Base-by-base conservation (phyloP, 2,329 filamentous ascomycete genomes). In the Sclerotinia spermophila region DNA sequence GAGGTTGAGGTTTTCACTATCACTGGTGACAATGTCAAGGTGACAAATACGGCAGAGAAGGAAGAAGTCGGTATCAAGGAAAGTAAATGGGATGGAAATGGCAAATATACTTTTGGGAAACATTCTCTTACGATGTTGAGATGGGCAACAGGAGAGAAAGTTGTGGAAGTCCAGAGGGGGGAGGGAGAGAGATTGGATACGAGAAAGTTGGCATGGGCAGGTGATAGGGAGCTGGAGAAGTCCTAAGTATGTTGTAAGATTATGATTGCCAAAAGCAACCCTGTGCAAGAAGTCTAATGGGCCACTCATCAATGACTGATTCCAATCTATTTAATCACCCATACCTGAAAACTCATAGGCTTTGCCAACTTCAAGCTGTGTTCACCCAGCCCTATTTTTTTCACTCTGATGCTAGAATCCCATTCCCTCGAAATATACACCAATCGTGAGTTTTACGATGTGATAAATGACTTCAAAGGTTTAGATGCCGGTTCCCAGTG, bases 111-210 rank as follows among this genome's bases (percentile, higher is more conserved):
- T 2, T 94, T 94, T 80, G 83, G 84, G 1, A 92, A 89, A 82
- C 87, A 90, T 78, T 92, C 90, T 3, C 84, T 94, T 61, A 92
- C 89, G 3, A 81, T 94, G 80, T 78, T 94, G 75, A 83, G 85
- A 67, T 86, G 84, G 80, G 80, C 81, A 71, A 78, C 76, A 15
- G 76, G 74, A 17, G 72, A 75, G 70, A 78, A 77, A 59, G 67
- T 78, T 11, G 56, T n/a, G 2, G 75, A 77, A n/a, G 73, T 78
- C 0, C 62, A 58, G 48, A 77, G 75, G 59, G 71, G 70, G 15
- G 73, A 75, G 45, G 74, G 72, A 4, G 67, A 64, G 24, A 65
- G 74, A 38, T 59, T 76, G 60, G 75, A 78, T 72, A 75, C 75
- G 27, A 75, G 76, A 55, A 78, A 77, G 60, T 61, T 79, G 72